Evolutionary conservation across 257 asterid genomes (phyloP), one percentile per base, ranked within the genome.

Genomic region (Solanum etuberosum): DNA sequence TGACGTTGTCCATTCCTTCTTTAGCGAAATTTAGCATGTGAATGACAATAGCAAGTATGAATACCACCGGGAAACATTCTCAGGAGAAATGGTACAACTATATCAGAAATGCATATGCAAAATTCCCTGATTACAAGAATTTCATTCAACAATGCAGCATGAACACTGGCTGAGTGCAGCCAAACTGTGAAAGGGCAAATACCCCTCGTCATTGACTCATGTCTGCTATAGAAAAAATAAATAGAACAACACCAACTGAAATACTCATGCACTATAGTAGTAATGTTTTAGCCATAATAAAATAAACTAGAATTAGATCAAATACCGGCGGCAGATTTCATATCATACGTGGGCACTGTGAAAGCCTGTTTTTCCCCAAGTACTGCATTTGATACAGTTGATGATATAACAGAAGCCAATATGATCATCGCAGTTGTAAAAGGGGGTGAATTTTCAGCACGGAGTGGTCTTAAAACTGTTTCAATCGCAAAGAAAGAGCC

Each of bases 271-370:
- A 84, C 31, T 43, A 32, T 40, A n/a, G 20, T 68, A 43, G n/a
- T 67, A 83, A 87, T 68, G 90, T 63, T 89, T 87, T 86, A 72
- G 73, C 86, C 73, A 86, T 84, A 70, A 83, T 89, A 89, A 89
- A 89, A 71, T 84, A 87, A 94, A 90, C 88, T n/a, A 87, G 94
- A 96, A 92, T 91, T 88, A 92, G 98, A 94, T 91, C 87, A 93
- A 92, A 95, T 97, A 96, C 99, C 99, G 88, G 99, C 98, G 92
- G 99, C 99, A 93, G 99, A 96, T 94, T 94, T 97, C 97, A 97
- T 93, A 92, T 97, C 99, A 93, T 97, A 97, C 89, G 95, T 93
- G 94, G 99, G 99, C 94, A 97, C 99, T 27, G 99, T 95, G 92
- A 97, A 96, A 59, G 99, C 99, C 94, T 97, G 99, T 88, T 93